phyloP scores from a whole-genome alignment of 2,329 filamentous ascomycete genomes.

The Acrocalymma vagum region DNA sequence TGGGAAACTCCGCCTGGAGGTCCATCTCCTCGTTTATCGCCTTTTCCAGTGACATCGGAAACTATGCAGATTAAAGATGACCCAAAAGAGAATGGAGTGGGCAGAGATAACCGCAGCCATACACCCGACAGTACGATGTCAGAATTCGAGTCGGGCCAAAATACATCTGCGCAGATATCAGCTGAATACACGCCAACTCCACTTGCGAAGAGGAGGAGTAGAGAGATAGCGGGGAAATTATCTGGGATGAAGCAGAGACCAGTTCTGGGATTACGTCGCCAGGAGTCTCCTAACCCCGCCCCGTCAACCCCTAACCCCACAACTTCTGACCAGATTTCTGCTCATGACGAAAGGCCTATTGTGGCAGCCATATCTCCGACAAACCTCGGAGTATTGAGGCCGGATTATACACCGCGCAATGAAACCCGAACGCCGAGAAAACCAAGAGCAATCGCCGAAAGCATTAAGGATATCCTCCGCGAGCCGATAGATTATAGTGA shows the following conservation, averaged over 20 bases:
- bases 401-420: too few relatives aligned
- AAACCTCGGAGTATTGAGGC: too few relatives aligned
- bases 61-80: background rate
- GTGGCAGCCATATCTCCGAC: too few relatives aligned
- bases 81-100: background rate
- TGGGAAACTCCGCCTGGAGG: too few relatives aligned
- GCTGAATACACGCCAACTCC: constrained; percentile 1
- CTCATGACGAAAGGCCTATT: background rate
- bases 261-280: too few relatives aligned
- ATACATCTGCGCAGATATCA: background rate
- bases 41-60: background rate
- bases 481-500: too few relatives aligned
- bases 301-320: background rate
- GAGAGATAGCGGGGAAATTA: too few relatives aligned
- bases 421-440: too few relatives aligned
- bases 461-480: too few relatives aligned
- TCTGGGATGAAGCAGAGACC: too few relatives aligned
- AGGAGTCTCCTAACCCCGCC: constrained; percentile 1
- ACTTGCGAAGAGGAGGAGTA: background rate
- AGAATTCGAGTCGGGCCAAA: background rate
- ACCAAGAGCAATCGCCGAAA: too few relatives aligned
- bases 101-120: background rate
- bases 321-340: background rate
- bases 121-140: background rate
- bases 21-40: too few relatives aligned